Evolutionary conservation across 1,284 basidiomycete genomes (phyloP).

Genomic region (Anthracocystis walkeri): DNA sequence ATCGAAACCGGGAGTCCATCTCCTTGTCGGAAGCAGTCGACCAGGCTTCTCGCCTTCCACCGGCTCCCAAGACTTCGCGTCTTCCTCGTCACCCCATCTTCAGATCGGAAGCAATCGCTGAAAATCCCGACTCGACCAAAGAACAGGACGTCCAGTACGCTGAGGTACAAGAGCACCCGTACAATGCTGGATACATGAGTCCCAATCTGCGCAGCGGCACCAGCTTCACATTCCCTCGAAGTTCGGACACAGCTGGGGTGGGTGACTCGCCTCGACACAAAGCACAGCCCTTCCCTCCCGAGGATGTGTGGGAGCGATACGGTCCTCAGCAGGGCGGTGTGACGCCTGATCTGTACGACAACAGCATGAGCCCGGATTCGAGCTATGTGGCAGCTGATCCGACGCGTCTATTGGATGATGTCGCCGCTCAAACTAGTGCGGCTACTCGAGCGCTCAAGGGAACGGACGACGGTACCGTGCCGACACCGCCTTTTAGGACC

Average conservation of each 20-base stretch:
- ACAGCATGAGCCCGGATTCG: constrained; percentile 8
- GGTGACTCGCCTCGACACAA: constrained; percentile 26
- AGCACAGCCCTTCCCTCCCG: constrained; percentile 19
- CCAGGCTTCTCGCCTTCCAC: constrained; percentile 22
- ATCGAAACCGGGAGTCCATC: constrained; percentile 37
- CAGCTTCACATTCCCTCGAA: constrained; percentile 25
- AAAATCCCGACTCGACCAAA: constrained; percentile 15
- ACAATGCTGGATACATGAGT: constrained; percentile 35
- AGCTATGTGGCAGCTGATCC: constrained; percentile 16
- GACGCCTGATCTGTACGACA: constrained; percentile 14
- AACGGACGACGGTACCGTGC: constrained; percentile 29
- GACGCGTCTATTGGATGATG: constrained; percentile 47
- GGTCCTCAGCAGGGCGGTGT: constrained; percentile 25
- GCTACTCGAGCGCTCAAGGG: constrained; percentile 63
- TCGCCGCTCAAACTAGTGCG: constrained; percentile 59
- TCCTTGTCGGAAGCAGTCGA: constrained; percentile 52
- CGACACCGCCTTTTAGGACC: constrained; percentile 41
- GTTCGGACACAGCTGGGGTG: constrained; percentile 1
- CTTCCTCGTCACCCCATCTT: constrained; percentile 17
- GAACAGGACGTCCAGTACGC: constrained; percentile 19
- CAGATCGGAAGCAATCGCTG: constrained; percentile 9
- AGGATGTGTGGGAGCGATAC: constrained; percentile 37
- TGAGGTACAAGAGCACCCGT: constrained; percentile 31
- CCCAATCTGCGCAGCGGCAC: constrained; percentile 9
- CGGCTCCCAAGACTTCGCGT: constrained; percentile 20